Evolutionary conservation across 345 rosid species (phyloP).

Genomic region (Eucalyptus leucophloia): DNA sequence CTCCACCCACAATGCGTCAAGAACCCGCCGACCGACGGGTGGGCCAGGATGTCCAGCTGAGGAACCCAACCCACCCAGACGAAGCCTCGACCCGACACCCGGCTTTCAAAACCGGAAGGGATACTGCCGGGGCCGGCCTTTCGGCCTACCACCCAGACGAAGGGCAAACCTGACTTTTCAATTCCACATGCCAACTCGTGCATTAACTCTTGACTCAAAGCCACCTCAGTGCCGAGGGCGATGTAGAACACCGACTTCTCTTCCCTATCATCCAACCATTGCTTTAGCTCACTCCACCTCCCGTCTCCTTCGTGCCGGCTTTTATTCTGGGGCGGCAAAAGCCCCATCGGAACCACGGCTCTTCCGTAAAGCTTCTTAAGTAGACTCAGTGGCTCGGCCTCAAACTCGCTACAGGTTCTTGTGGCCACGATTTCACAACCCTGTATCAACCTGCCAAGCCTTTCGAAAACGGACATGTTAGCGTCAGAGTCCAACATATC

Average conservation of each 20-base stretch:
- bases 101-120: background rate
- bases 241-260: background rate
- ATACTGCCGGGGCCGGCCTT: background rate
- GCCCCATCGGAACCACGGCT: too few relatives aligned
- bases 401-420: too few relatives aligned
- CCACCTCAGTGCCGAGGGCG: constrained; percentile 1
- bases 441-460: too few relatives aligned
- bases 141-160: constrained; percentile 4
- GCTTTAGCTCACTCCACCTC: too few relatives aligned
- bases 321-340: too few relatives aligned
- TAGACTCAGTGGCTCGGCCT: too few relatives aligned
- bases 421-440: too few relatives aligned
- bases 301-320: too few relatives aligned
- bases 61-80: constrained; percentile 8
- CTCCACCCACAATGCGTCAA: constrained; percentile 12
- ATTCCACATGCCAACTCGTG: constrained; percentile 6
- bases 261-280: too few relatives aligned
- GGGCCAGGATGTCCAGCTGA: background rate
- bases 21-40: constrained; percentile 11
- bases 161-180: background rate
- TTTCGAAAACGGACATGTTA: too few relatives aligned
- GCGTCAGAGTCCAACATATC: too few relatives aligned
- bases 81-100: background rate
- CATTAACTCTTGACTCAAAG: background rate
- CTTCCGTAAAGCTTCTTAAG: too few relatives aligned